These are phyloP conservation scores for Chlorella sp. DNA, from an alignment of 139 green algal genomes.

Conservation along the genomic window DNA sequence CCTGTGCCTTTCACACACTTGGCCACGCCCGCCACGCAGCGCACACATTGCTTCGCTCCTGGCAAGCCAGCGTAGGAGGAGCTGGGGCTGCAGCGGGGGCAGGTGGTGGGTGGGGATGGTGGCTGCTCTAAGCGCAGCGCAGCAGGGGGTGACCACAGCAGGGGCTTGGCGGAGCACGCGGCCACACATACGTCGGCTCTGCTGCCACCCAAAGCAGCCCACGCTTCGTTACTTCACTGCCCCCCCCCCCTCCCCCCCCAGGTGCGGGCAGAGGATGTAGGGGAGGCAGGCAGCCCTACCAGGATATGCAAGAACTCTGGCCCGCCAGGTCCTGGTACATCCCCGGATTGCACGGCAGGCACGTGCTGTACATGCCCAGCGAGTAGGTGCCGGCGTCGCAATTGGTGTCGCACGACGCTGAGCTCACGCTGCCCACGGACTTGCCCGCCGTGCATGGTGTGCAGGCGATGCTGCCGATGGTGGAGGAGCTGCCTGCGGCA, in stretches of 20 bases:
- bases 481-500: background rate
- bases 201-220: background rate
- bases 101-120: background rate
- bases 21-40: conserved; percentile 13
- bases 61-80: background rate
- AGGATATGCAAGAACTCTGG: background rate
- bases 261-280: background rate
- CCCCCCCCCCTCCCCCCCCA: background rate
- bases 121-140: background rate
- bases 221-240: background rate
- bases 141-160: background rate
- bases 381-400: background rate
- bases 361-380: background rate
- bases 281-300: background rate
- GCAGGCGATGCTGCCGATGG: background rate
- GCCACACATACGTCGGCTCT: background rate
- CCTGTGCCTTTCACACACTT: background rate
- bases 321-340: background rate
- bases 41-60: conserved; percentile 12
- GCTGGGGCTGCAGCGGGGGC: background rate
- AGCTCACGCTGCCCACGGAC: background rate
- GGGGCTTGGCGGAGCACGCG: background rate
- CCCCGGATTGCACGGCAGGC: conserved; percentile 3
- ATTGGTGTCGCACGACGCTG: background rate
- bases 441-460: conserved; percentile 2